phyloP scores from a whole-genome alignment of 2,329 filamentous ascomycete genomes.

The Talaromyces sp. region DNA sequence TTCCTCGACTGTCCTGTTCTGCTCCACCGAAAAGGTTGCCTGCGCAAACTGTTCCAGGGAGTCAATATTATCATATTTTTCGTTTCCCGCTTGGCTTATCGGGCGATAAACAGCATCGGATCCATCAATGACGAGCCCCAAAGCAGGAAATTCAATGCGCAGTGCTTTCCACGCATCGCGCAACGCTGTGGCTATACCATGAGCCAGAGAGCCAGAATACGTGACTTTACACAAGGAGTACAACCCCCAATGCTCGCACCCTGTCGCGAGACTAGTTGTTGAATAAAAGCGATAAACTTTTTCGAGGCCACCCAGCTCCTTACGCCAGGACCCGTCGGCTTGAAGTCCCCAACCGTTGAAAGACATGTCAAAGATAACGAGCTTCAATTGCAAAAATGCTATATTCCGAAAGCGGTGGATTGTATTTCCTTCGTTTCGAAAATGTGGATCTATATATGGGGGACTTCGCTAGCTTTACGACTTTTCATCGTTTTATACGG shows the following conservation, averaged over 20 bases:
- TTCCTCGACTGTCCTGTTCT: constrained; percentile 4
- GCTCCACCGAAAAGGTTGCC: constrained; percentile 11
- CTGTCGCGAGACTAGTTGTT: constrained; percentile 2
- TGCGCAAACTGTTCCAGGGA: constrained; percentile 9
- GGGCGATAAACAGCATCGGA: constrained; percentile 9
- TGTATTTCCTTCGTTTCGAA: not conserved
- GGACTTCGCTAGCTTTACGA: too few relatives aligned
- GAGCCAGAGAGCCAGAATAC: not conserved
- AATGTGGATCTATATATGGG: not conserved
- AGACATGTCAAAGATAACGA: not conserved
- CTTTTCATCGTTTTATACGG: too few relatives aligned
- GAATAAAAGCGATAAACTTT: constrained; percentile 9
- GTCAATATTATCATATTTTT: not conserved
- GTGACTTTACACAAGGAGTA: constrained; percentile 9
- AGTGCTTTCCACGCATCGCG: constrained; percentile 14
- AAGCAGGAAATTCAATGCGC: constrained; percentile 10
- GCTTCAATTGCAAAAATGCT: not conserved
- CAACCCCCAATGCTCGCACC: constrained; percentile 13
- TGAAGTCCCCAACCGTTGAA: not conserved
- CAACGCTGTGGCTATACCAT: not conserved
- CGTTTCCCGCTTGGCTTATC: not conserved
- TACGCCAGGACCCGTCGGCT: constrained; percentile 2
- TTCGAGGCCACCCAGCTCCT: constrained; percentile 23
- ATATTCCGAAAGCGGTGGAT: not conserved
- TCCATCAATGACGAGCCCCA: constrained; percentile 9